These are phyloP conservation scores for Dactylellina leptospora DNA, from an alignment of 2,329 filamentous ascomycete species.

Conservation along the genomic window DNA sequence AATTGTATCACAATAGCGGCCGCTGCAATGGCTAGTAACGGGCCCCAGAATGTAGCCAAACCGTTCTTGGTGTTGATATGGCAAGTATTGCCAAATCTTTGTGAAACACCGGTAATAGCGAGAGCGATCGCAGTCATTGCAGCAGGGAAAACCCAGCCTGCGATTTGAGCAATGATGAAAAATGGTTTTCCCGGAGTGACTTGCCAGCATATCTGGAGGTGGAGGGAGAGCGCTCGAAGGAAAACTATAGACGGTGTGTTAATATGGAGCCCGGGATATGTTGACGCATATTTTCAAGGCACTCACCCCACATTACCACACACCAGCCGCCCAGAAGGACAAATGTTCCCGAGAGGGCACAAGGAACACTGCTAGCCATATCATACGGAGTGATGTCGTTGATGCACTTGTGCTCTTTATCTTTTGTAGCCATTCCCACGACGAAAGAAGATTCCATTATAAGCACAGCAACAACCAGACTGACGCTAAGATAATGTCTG, in stretches of 20 bases:
- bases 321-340: slow-evolving; percentile 85
- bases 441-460: slow-evolving; percentile 76
- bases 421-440: slow-evolving; percentile 11
- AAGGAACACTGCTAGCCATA: slow-evolving; percentile 82
- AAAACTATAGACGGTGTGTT: slow-evolving; percentile 67
- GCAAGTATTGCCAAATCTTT: slow-evolving; percentile 88
- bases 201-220: slow-evolving; percentile 98
- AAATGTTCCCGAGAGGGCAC: slow-evolving; percentile 86
- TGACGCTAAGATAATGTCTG: slow-evolving; percentile 91
- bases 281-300: slow-evolving; percentile 3
- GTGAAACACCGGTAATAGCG: slow-evolving; percentile 88
- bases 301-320: slow-evolving; percentile 79
- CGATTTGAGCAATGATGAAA: slow-evolving; percentile 81
- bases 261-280: not conserved
- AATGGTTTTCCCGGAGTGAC: slow-evolving; percentile 85
- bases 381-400: slow-evolving; percentile 92
- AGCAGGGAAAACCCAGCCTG: slow-evolving; percentile 85
- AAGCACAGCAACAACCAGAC: slow-evolving; percentile 77
- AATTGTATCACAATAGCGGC: slow-evolving; percentile 82
- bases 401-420: slow-evolving; percentile 69
- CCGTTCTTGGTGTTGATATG: slow-evolving; percentile 92
- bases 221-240: slow-evolving; percentile 85
- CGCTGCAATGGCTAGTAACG: slow-evolving; percentile 79
- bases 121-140: slow-evolving; percentile 79
- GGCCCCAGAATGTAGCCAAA: slow-evolving; percentile 67